These are phyloP conservation scores for Aspergillus homomorphus DNA, from an alignment of 495 filamentous ascomycete genomes.

Conservation along the genomic window DNA sequence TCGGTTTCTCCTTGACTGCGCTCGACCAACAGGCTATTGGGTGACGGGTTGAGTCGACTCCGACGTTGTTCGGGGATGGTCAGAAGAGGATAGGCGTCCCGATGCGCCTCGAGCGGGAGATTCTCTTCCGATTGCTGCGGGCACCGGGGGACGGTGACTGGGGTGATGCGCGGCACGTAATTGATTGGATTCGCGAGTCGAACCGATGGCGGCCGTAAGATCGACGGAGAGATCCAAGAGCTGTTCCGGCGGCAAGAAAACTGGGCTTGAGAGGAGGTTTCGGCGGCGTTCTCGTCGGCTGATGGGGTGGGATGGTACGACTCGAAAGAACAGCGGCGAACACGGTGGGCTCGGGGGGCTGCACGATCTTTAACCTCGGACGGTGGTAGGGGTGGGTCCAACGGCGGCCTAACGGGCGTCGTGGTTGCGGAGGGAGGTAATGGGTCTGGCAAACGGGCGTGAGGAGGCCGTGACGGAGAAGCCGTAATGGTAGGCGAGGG, in stretches of 20 bases:
- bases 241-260: slow-evolving; percentile 13
- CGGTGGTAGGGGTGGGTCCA: slow-evolving; percentile 27
- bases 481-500: slow-evolving; percentile 16
- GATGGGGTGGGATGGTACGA: slow-evolving; percentile 16
- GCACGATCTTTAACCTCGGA: slow-evolving; percentile 32
- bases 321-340: slow-evolving; percentile 27
- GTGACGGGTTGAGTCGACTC: slow-evolving; percentile 50
- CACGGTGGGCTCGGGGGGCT: slow-evolving; percentile 20
- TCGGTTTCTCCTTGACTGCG: slow-evolving; percentile 53
- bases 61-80: slow-evolving; percentile 65
- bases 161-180: slow-evolving; percentile 47
- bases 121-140: slow-evolving; percentile 39
- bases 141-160: slow-evolving; percentile 30
- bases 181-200: slow-evolving; percentile 49
- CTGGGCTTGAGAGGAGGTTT: slow-evolving; percentile 12
- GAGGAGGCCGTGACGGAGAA: slow-evolving; percentile 11
- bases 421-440: slow-evolving; percentile 24
- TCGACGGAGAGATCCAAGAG: slow-evolving; percentile 17
- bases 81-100: slow-evolving; percentile 66
- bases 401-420: slow-evolving; percentile 31
- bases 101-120: slow-evolving; percentile 34
- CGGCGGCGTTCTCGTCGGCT: slow-evolving; percentile 16
- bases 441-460: slow-evolving; percentile 7
- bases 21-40: slow-evolving; percentile 64
- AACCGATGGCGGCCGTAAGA: slow-evolving; percentile 39